Conservation (phyloP, 345 rosid species). For the Microthlaspi erraticum region DNA sequence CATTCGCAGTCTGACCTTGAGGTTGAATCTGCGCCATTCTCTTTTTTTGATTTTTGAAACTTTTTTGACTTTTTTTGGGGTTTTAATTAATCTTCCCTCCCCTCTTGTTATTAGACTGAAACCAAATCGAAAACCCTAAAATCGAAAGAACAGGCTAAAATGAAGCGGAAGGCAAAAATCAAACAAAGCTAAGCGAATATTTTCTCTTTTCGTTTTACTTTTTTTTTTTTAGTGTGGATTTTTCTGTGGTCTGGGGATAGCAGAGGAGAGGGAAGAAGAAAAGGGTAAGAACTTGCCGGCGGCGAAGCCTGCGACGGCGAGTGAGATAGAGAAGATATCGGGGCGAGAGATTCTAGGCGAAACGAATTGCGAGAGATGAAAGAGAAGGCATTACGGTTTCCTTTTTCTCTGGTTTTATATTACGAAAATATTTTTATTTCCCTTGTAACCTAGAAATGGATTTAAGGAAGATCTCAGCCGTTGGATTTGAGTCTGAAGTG, state of each 20-base stretch:
- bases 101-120: conserved; percentile 64
- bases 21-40: conserved; percentile 70
- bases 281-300: conserved; percentile 54
- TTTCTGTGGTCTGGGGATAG: conserved; percentile 36
- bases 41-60: conserved; percentile 29
- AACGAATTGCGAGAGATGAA: conserved; percentile 17
- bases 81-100: conserved; percentile 69
- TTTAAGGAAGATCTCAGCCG: conserved; percentile 32
- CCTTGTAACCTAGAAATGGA: conserved; percentile 19
- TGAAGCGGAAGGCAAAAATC: conserved; percentile 19
- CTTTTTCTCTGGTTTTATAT: conserved; percentile 32
- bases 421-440: not conserved
- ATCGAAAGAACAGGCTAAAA: conserved; percentile 27
- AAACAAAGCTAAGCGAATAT: not conserved
- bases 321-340: conserved; percentile 28
- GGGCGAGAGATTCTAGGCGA: conserved; percentile 31
- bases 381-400: conserved; percentile 2
- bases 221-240: conserved; percentile 5
- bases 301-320: conserved; percentile 59
- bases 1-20: conserved; percentile 49
- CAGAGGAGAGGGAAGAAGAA: conserved; percentile 63
- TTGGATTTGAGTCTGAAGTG: conserved; percentile 30
- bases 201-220: conserved; percentile 27
- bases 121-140: conserved; percentile 46
- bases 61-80: conserved; percentile 32